A percentile compares a stretch with the other conserved stretches of the same genome.
phyloP scores from a whole-genome alignment of 2,329 filamentous ascomycete species.

The Aaosphaeria pasadenensis region DNA sequence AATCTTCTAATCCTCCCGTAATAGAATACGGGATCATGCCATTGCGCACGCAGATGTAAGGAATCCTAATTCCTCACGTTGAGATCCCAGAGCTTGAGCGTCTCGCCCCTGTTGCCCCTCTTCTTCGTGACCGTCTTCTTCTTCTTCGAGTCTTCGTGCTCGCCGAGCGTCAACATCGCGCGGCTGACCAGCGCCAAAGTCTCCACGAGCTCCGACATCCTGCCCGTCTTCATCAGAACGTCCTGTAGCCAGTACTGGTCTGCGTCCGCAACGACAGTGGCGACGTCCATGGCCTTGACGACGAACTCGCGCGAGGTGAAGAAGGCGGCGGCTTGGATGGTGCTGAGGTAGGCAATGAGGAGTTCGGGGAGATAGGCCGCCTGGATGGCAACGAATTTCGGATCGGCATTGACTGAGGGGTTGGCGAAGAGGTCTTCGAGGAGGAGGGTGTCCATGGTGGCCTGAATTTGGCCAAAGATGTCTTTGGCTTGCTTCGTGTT shows the following conservation, averaged over 20 bases:
- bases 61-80: conserved; percentile 12
- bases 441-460: conserved; percentile 39
- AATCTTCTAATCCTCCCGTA: too few species aligned
- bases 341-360: conserved; percentile 77
- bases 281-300: conserved; percentile 83
- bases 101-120: conserved; percentile 42
- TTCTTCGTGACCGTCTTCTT: conserved; percentile 29
- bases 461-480: conserved; percentile 38
- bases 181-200: conserved; percentile 75
- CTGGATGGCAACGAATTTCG: conserved; percentile 59
- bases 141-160: conserved; percentile 34
- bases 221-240: conserved; percentile 36
- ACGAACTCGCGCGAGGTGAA: conserved; percentile 72
- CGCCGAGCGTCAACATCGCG: conserved; percentile 57
- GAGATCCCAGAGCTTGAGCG: conserved; percentile 44
- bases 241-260: conserved; percentile 32
- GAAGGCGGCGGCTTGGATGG: conserved; percentile 75
- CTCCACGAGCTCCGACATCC: conserved; percentile 46
- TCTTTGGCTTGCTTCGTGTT: conserved; percentile 34
- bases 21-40: too few species aligned
- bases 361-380: conserved; percentile 81
- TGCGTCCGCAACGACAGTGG: conserved; percentile 62
- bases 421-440: background rate
- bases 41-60: too few species aligned
- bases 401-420: conserved; percentile 39